phyloP scores from a whole-genome alignment of 768 basidiomycete genomes.

The Hemileccinum impolitum region DNA sequence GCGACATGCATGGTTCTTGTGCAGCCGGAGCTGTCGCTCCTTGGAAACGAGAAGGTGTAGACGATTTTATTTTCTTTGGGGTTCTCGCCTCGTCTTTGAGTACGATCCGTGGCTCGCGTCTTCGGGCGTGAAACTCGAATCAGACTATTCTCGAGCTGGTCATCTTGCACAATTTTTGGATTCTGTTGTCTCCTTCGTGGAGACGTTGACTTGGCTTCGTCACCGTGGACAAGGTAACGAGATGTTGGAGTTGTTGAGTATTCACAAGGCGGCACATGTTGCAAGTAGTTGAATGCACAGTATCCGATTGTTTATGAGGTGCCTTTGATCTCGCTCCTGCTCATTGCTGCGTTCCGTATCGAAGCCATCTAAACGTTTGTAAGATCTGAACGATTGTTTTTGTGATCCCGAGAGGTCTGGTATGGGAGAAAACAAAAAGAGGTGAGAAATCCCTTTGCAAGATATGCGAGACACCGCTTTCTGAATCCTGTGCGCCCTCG shows the following conservation, averaged over 20 bases:
- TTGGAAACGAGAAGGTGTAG: constrained; percentile 14
- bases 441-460: background rate
- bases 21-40: background rate
- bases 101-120: constrained; percentile 15
- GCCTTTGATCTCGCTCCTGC: too few relatives aligned
- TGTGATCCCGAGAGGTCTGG: too few relatives aligned
- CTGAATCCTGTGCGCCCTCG: background rate
- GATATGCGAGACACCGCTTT: background rate
- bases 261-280: too few relatives aligned
- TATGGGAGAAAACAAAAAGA: background rate
- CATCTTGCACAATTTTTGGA: constrained; percentile 12
- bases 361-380: too few relatives aligned
- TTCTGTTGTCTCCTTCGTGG: constrained; percentile 14
- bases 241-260: too few relatives aligned
- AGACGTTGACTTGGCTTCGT: constrained; percentile 5
- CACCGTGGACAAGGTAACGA: too few relatives aligned
- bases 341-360: too few relatives aligned
- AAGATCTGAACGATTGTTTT: too few relatives aligned
- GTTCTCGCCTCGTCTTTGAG: constrained; percentile 1
- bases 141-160: constrained; percentile 14
- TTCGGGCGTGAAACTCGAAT: constrained; percentile 13
- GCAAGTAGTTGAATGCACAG: too few relatives aligned
- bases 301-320: too few relatives aligned
- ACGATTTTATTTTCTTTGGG: background rate
- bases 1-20: background rate